phyloP scores from a whole-genome alignment of 805 yeast genomes.

The Starmerella riodocensis region DNA sequence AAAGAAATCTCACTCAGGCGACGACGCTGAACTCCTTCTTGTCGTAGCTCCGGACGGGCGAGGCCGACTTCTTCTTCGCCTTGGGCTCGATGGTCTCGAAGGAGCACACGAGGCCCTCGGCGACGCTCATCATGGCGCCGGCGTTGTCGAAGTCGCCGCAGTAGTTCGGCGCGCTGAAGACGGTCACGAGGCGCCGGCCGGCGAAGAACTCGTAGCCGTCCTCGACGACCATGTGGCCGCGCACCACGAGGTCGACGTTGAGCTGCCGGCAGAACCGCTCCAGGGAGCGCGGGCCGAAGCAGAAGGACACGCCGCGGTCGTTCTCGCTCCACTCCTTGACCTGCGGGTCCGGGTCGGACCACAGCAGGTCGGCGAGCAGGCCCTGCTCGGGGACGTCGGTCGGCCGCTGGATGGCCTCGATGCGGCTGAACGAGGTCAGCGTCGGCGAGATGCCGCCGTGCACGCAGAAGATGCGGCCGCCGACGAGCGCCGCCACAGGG shows the following conservation, averaged over 20 bases:
- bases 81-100: conserved; percentile 83
- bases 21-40: too few relatives aligned
- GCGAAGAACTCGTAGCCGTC: conserved; percentile 69
- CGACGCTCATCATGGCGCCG: conserved; percentile 97
- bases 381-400: conserved; percentile 80
- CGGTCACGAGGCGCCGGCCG: conserved; percentile 56
- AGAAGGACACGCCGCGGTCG: conserved; percentile 71
- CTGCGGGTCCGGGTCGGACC: conserved; percentile 80
- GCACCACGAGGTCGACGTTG: conserved; percentile 64
- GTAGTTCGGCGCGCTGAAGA: conserved; percentile 62
- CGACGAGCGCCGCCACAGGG: conserved; percentile 91
- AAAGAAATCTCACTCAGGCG: too few relatives aligned
- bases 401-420: conserved; percentile 58
- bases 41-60: too few relatives aligned
- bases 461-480: conserved; percentile 83
- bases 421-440: conserved; percentile 56
- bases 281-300: conserved; percentile 64
- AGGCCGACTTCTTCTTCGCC: neutral
- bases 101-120: conserved; percentile 78
- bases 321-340: conserved; percentile 77
- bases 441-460: conserved; percentile 78
- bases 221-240: conserved; percentile 82
- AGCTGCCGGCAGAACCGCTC: conserved; percentile 58
- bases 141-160: conserved; percentile 79
- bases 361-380: conserved; percentile 56